Conservation (phyloP, 2,329 filamentous ascomycete genomes). For the Malbranchea zuffiana region DNA sequence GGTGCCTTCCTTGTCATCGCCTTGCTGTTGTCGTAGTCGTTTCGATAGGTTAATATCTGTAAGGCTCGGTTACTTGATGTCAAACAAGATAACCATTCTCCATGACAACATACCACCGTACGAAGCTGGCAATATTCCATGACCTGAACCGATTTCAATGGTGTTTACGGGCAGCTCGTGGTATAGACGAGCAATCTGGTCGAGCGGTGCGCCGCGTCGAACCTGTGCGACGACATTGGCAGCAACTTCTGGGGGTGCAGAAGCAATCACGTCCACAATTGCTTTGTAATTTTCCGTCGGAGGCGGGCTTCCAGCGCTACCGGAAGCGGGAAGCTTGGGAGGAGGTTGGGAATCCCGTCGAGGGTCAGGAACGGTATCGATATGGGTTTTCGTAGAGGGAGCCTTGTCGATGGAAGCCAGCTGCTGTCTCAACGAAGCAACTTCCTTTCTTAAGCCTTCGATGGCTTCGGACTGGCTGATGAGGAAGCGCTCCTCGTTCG, state of each 20-base stretch:
- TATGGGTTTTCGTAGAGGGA: neutral
- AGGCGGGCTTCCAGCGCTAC: neutral
- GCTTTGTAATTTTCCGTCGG: constrained; percentile 4
- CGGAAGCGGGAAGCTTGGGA: neutral
- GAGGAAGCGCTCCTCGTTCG: constrained; percentile 23
- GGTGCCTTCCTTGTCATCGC: too few species aligned
- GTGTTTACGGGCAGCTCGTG: too few species aligned
- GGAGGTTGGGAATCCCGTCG: neutral
- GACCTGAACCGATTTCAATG: neutral
- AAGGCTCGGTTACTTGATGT: too few species aligned
- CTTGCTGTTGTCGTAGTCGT: too few species aligned
- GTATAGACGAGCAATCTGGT: neutral
- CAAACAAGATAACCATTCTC: too few species aligned
- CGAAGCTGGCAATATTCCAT: neutral
- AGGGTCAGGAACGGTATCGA: too few species aligned
- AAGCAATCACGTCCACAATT: constrained; percentile 4
- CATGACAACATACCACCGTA: constrained; percentile 2
- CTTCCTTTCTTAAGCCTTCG: constrained; percentile 18
- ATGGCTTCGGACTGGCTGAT: constrained; percentile 23
- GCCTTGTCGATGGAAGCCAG: constrained; percentile 48
- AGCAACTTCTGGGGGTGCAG: constrained; percentile 6
- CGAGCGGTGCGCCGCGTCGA: constrained; percentile 2
- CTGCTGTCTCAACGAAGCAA: constrained; percentile 56
- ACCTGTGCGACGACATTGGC: constrained; percentile 8
- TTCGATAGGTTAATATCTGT: too few species aligned